Evolutionary conservation across 345 rosid genomes (phyloP).

Genomic region (Euphorbia pulcherrima): DNA sequence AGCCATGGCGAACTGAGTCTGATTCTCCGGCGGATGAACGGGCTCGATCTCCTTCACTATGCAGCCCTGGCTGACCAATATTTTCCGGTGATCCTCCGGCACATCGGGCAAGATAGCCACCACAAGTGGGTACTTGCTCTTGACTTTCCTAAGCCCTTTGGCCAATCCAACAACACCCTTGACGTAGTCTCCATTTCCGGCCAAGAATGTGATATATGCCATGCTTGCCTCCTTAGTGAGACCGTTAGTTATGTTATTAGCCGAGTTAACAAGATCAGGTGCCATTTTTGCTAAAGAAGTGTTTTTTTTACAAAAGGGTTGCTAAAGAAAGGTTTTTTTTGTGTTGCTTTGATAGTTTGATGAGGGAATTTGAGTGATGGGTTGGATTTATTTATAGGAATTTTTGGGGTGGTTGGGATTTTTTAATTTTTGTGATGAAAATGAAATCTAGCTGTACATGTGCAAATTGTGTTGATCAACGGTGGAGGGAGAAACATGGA

Average conservation of each 20-base stretch:
- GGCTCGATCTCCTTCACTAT: conserved; percentile 18
- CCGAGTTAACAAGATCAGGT: neutral
- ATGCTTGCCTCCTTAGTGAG: conserved; percentile 4
- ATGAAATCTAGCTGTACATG: neutral
- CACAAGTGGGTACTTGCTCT: conserved; percentile 18
- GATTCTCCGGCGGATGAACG: conserved; percentile 14
- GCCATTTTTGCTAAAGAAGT: neutral
- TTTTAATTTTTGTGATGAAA: neutral
- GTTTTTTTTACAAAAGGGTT: too few species aligned
- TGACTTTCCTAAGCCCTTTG: conserved; percentile 20
- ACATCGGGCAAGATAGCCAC: conserved; percentile 23
- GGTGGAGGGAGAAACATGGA: neutral
- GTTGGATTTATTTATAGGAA: conserved; percentile 6
- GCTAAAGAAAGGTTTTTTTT: neutral
- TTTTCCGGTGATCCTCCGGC: conserved; percentile 20
- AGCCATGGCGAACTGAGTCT: conserved; percentile 19
- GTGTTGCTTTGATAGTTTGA: neutral
- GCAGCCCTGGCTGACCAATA: conserved; percentile 15
- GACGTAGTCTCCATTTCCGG: conserved; percentile 20
- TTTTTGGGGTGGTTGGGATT: neutral
- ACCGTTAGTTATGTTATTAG: neutral
- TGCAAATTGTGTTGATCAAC: conserved; percentile 1
- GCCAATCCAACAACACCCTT: conserved; percentile 22
- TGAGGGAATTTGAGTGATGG: neutral
- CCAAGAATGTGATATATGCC: conserved; percentile 23